These are phyloP conservation scores for Thermomyces lanuginosus DNA, from an alignment of 2,329 filamentous ascomycete genomes.

Conservation along the genomic window DNA sequence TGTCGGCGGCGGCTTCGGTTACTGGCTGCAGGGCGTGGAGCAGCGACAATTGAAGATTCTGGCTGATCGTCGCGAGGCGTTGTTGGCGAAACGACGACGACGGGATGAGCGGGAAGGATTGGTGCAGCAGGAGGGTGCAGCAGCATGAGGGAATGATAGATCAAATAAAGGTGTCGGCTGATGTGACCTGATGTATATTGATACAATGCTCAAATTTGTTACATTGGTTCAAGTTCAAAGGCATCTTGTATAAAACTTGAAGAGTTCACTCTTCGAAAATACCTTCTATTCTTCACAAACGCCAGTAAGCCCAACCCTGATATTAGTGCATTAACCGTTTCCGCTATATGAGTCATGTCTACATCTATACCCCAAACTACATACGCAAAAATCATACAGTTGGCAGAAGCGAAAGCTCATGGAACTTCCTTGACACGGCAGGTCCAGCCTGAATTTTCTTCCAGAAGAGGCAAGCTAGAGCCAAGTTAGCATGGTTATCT, in stretches of 20 bases:
- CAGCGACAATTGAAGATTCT: conserved; percentile 62
- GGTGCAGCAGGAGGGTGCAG: conserved; percentile 18
- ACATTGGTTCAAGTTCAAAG: too few relatives aligned
- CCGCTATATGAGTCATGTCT: too few relatives aligned
- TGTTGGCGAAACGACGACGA: conserved; percentile 80
- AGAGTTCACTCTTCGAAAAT: too few relatives aligned
- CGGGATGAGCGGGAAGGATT: conserved; percentile 50
- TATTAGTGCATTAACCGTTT: too few relatives aligned
- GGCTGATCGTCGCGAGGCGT: conserved; percentile 56
- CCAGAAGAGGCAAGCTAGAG: conserved; percentile 62
- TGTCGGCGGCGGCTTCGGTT: conserved; percentile 81
- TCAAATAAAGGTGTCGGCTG: background rate
- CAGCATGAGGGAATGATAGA: conserved; percentile 7
- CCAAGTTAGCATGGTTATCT: too few relatives aligned
- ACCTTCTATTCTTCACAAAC: too few relatives aligned
- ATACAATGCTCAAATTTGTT: too few relatives aligned
- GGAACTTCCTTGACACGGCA: conserved; percentile 68
- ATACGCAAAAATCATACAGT: conserved; percentile 3
- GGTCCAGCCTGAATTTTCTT: conserved; percentile 70
- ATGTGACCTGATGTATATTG: too few relatives aligned
- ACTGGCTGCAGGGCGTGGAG: conserved; percentile 90
- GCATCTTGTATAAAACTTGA: too few relatives aligned
- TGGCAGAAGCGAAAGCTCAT: too few relatives aligned
- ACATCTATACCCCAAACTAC: background rate
- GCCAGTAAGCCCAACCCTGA: too few relatives aligned